Base-by-base conservation (phyloP, 2,329 filamentous ascomycete genomes). In the Nemania bipapillata region DNA sequence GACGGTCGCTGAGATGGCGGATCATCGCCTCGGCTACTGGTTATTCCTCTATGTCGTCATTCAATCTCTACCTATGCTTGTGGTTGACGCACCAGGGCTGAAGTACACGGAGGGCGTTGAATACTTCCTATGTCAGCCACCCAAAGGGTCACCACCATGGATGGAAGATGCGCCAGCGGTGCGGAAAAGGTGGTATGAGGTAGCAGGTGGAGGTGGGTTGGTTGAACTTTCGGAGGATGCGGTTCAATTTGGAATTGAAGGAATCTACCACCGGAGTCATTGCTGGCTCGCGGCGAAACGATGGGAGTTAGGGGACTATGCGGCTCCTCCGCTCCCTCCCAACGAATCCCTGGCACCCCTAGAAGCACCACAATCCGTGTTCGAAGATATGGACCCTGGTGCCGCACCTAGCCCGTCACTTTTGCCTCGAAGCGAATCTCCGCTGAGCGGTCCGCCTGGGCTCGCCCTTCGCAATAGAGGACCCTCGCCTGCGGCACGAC, bases 101-200 rank as follows among this genome's bases (percentile, higher is more conserved):
- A 86, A 86, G 62, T 90, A 86, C 77, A 91, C 88, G 0, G 87
- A 93, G 58, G 90, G 87, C 1, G 91, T 93, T 2, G 92, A 95
- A 78, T 93, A 95, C 80, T 96, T 95, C 82, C 83, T 95, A 30
- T 94, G 92, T 78, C 86, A 93, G 76, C 88, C 91, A 3, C 90
- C 92, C 0, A 87, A 91, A 75, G 90, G 90, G 20, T 89, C 90
- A 63, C 84, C 89, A 0, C 92, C 92, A 0, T 96, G 92, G 92
- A 84, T 90, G 53, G 87, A 89, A 63, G 90, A 91, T 61, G 87
- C 87, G 42, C 83, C 85, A 37, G 83, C 88, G 55, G 86, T 90
- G 15, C 86, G 87, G 73, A 89, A 89, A 81, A 88, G 89, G 75
- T 93, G 91, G 91, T 93, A 92, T 79, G 88, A 91, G 72, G 88